Conservation (phyloP, 1,284 basidiomycete genomes). For the Ceratobasidium sp. region DNA sequence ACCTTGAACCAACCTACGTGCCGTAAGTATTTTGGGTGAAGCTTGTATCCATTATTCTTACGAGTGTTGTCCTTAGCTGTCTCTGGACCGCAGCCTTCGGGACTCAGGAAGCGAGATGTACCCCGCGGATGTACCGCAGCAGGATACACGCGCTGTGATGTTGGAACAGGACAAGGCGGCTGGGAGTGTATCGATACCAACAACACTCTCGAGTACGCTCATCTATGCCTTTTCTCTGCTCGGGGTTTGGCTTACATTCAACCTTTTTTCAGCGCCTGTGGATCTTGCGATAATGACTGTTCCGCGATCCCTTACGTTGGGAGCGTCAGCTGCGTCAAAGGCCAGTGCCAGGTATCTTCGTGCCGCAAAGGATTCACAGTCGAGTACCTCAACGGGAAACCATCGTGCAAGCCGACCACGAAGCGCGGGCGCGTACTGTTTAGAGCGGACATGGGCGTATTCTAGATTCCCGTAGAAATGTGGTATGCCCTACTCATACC, state of each 20-base stretch:
- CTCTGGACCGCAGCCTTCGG: constrained; percentile 16
- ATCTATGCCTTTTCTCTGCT: background rate
- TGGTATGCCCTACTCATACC: no score
- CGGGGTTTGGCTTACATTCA: background rate
- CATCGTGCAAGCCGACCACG: constrained; percentile 3
- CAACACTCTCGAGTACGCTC: constrained; percentile 25
- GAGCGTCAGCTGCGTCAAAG: constrained; percentile 12
- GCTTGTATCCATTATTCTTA: background rate
- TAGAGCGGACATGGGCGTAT: constrained; percentile 29
- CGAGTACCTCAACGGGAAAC: background rate
- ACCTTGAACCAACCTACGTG: constrained; percentile 27
- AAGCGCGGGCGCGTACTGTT: constrained; percentile 17
- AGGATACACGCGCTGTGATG: constrained; percentile 16
- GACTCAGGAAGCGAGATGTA: constrained; percentile 15
- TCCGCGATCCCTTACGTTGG: constrained; percentile 33
- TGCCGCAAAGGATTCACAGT: constrained; percentile 26
- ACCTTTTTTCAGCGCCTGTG: constrained; percentile 14
- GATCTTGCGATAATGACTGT: constrained; percentile 35
- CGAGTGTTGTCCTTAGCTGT: background rate
- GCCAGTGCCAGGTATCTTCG: constrained; percentile 22
- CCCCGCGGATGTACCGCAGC: constrained; percentile 15
- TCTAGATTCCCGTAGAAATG: no score
- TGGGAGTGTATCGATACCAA: constrained; percentile 36
- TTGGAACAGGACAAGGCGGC: constrained; percentile 10
- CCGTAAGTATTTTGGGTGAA: background rate